Conservation (phyloP, 73 alveolate genomes). For the Halteria grandinella region DNA sequence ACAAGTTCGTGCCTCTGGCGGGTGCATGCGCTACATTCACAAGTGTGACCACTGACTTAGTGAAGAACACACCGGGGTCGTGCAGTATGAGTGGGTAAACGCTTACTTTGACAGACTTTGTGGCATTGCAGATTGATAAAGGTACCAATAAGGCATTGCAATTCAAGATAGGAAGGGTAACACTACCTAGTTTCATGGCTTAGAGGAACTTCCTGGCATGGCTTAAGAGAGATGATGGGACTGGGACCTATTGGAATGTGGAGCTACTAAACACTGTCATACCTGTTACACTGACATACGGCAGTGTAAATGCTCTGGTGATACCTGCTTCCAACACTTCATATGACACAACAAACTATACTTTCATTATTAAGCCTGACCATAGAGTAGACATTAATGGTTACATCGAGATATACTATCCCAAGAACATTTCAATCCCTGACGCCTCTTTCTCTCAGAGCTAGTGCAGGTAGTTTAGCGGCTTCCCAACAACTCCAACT, state of each 20-base stretch:
- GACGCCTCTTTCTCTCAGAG: constrained; percentile 37
- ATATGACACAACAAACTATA: constrained; percentile 45
- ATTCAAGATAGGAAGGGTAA: constrained; percentile 35
- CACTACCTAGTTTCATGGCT: constrained; percentile 27
- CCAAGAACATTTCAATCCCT: constrained; percentile 36
- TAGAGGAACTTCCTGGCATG: constrained; percentile 25
- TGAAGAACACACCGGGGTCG: no score
- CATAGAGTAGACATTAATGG: constrained; percentile 63
- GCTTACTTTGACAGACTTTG: constrained; percentile 6
- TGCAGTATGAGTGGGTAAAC: constrained; percentile 1
- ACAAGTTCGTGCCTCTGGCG: constrained; percentile 10
- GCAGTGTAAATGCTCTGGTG: constrained; percentile 2
- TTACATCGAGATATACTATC: constrained; percentile 38
- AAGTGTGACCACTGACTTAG: background rate
- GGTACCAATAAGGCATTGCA: constrained; percentile 10
- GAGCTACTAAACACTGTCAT: constrained; percentile 25
- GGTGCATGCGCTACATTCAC: background rate
- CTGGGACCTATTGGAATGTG: constrained; percentile 31
- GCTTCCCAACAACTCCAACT: constrained; percentile 43
- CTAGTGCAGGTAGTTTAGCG: constrained; percentile 17
- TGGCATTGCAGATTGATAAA: constrained; percentile 1
- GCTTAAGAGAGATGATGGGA: background rate
- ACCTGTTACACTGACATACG: constrained; percentile 40
- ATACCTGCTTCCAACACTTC: constrained; percentile 40
- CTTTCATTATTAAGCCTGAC: constrained; percentile 29